Percentiles rank a stretch among this genome's conserved stretches.
Evolutionary conservation across 352 stramenopile species (phyloP).

Genomic region (Globisporangium mamillatum): DNA sequence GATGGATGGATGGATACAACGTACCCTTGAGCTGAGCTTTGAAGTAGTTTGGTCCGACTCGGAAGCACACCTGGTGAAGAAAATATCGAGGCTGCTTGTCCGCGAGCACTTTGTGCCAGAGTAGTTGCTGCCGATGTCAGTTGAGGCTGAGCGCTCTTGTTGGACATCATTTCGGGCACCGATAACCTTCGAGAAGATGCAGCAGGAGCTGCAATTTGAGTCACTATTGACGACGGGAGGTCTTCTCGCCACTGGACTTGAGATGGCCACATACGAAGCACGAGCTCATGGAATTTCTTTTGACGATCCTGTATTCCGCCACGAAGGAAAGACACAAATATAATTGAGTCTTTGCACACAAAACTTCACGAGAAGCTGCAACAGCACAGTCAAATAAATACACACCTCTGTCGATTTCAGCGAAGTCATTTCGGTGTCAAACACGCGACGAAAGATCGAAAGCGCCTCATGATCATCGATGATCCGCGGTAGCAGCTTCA

Average conservation of each 20-base stretch:
- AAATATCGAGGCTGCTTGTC: background rate
- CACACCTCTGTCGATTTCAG: slow-evolving; percentile 48
- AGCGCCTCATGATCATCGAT: slow-evolving; percentile 68
- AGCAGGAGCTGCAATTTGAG: slow-evolving; percentile 13
- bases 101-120: background rate
- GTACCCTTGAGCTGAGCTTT: slow-evolving; percentile 55
- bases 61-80: slow-evolving; percentile 11
- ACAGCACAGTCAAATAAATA: background rate
- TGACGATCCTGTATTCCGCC: slow-evolving; percentile 41
- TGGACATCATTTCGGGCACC: background rate
- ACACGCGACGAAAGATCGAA: slow-evolving; percentile 54
- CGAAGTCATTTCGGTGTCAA: slow-evolving; percentile 45
- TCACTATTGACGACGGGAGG: slow-evolving; percentile 37
- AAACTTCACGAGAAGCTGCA: background rate
- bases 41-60: slow-evolving; percentile 32
- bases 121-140: background rate
- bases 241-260: slow-evolving; percentile 52
- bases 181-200: slow-evolving; percentile 3
- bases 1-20: background rate
- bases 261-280: slow-evolving; percentile 76
- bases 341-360: background rate
- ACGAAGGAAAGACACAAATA: background rate
- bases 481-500: slow-evolving; percentile 69
- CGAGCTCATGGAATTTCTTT: slow-evolving; percentile 59
- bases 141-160: background rate